Evolutionary conservation across 768 basidiomycete species (phyloP), one percentile per base, ranked within the genome.

Genomic region (Psilocybe subaeruginosa): DNA sequence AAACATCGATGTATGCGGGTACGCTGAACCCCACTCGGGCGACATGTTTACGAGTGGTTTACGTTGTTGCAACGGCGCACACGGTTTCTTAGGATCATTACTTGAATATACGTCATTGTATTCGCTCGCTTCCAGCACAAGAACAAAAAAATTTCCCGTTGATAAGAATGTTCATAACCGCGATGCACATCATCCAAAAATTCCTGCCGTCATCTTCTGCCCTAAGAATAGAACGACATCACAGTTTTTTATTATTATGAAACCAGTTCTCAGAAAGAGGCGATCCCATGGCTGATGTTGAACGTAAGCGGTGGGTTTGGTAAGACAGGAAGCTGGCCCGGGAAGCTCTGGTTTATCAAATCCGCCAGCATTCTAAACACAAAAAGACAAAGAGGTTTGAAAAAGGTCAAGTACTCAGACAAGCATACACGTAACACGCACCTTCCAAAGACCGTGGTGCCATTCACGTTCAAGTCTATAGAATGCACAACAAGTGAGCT

Each of bases 401-500:
- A 5, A 17, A 14, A 5, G 14, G 41, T 11, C 29, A 11, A 11
- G 46, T n/a, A 35, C 5, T 23, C 12, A 2, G 17, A 27, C 14
- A 49, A 19, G 35, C 33, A 35, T 49, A 50, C 7, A 35, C 11
- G 39, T 7, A 37, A 29, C 52, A 59, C 63, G 29, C 59, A 76
- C 77, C 77, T 69, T 37, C 78, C 77, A 64, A 79, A 79, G 4
- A 80, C 76, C 14, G 77, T 78, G 3, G 75, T 77, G 49, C 78
- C 78, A 56, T 78, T 78, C 5, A 66, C 61, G 54, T 78, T 79
- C 54, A 78, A 55, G 58, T 78, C 75, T 76, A 37, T 30, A 41
- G 41, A 56, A 27, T 8, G 54, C 31, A 54, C 23, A 56, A 51
- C 17, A 61, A 0, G 19, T 17, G 23, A 30, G 27, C 9, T 11